A percentile compares a stretch with the other conserved stretches of the same genome.
phyloP scores from a whole-genome alignment of 495 filamentous ascomycete species.

The Penicillium goetzii region DNA sequence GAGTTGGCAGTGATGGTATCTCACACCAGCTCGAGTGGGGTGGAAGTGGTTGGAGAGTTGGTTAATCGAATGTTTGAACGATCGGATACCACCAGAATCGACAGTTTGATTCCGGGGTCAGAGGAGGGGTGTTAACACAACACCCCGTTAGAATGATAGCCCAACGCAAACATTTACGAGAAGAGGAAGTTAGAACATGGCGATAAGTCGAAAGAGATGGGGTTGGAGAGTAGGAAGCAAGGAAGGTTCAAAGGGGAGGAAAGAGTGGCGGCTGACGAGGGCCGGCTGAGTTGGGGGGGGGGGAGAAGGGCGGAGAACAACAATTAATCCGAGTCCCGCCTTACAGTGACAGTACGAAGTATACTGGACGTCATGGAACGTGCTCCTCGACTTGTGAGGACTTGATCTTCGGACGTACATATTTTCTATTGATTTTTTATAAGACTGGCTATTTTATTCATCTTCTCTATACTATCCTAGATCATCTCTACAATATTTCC shows the following conservation, averaged over 20 bases:
- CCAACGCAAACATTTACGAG: constrained; percentile 33
- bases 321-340: constrained; percentile 36
- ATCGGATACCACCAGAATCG: constrained; percentile 7
- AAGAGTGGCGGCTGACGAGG: constrained; percentile 48
- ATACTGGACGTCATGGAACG: constrained; percentile 5
- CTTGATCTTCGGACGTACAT: neutral
- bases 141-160: constrained; percentile 32
- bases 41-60: constrained; percentile 5
- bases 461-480: no score
- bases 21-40: constrained; percentile 20
- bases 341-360: neutral
- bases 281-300: constrained; percentile 25
- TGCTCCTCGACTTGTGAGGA: neutral
- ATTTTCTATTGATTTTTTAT: neutral
- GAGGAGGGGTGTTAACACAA: constrained; percentile 17
- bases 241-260: constrained; percentile 29
- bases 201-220: neutral
- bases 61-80: constrained; percentile 9
- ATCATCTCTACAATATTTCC: neutral
- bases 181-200: constrained; percentile 19
- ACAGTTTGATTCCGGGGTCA: neutral
- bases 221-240: constrained; percentile 23
- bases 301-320: constrained; percentile 41
- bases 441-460: neutral
- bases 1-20: constrained; percentile 29